Evolutionary conservation across 352 stramenopile genomes (phyloP), one percentile per base, ranked within the genome.

Genomic region (Globisporangium rhizosaccharum): DNA sequence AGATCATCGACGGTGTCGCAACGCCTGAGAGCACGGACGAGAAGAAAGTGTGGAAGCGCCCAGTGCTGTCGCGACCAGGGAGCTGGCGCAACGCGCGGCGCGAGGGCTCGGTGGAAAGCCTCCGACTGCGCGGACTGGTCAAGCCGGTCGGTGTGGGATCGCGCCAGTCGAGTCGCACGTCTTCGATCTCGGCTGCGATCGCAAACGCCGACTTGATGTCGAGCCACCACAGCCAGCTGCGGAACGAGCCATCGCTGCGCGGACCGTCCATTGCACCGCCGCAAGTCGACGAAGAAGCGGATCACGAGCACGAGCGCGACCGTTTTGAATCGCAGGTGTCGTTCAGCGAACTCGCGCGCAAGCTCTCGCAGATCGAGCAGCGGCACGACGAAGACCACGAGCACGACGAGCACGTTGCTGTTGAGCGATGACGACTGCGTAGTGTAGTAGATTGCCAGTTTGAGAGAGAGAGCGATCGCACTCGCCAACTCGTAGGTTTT

Each of bases 21-120:
- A 73, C 72, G 3, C 61, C 68, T 0, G 62, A 75, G 0, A 51
- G 45, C n/a, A 23, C 52, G 0, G 66, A 79, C 41, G 67, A 86
- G 56, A 61, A 64, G 30, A 79, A 82, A 37, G 15, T 70, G 4
- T 79, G 53, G 66, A 71, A 65, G 30, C 71, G 66, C 0, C 67
- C 71, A 18, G 63, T 57, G 11, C 48, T 88, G 12, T 62, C 62
- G n/a, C 68, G 62, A 2, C 20, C 69, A 4, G 70, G 62, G 4
- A 90, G 76, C 30, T 88, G 80, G 77, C 72, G 77, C 6, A 87
- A 86, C 42, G 62, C 68, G 14, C 56, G 70, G 3, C 56, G 68
- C 45, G 73, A 82, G 45, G 66, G 68, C 5, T 76, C 68, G 0
- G 47, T 65, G 17, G 73, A 76, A 14, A 76, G 63, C 28, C 47